A percentile compares a stretch with the other conserved stretches of the same genome.
Evolutionary conservation across 768 basidiomycete genomes (phyloP).

Genomic region (Podaxis carcinomalis): DNA sequence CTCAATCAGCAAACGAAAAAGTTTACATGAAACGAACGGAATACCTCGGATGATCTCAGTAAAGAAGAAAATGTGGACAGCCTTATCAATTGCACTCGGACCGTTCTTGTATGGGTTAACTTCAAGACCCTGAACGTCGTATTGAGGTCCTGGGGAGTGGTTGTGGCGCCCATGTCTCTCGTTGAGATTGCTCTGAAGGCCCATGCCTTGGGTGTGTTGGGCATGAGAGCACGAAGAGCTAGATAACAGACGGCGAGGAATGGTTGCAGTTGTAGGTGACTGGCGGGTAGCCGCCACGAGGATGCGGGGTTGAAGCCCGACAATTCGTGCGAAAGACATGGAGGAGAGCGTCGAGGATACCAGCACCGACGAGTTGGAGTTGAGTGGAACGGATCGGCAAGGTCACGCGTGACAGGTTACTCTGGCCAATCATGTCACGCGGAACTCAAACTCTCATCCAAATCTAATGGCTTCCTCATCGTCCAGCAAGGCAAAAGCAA

Average conservation of each 20-base stretch:
- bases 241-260: slow-evolving; percentile 51
- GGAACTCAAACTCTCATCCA: slow-evolving; percentile 26
- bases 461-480: slow-evolving; percentile 39
- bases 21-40: slow-evolving; percentile 1
- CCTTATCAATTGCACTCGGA: slow-evolving; percentile 92
- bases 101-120: slow-evolving; percentile 72
- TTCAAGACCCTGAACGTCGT: slow-evolving; percentile 45
- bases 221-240: slow-evolving; percentile 35
- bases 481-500: slow-evolving; percentile 53
- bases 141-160: slow-evolving; percentile 18
- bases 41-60: slow-evolving; percentile 95
- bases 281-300: slow-evolving; percentile 25
- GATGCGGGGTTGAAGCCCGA: slow-evolving; percentile 50
- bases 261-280: slow-evolving; percentile 28
- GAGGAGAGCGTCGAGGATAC: slow-evolving; percentile 32
- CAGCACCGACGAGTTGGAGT: slow-evolving; percentile 32
- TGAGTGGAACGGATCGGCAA: slow-evolving; percentile 22
- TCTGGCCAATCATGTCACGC: slow-evolving; percentile 43
- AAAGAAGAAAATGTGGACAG: slow-evolving; percentile 95
- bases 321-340: slow-evolving; percentile 56
- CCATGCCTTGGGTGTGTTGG: slow-evolving; percentile 30
- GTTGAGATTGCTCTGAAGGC: slow-evolving; percentile 33
- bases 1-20: slow-evolving; percentile 12
- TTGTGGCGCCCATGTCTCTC: slow-evolving; percentile 24
- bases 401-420: slow-evolving; percentile 29